A percentile compares a stretch with the other conserved stretches of the same genome.
phyloP scores from a whole-genome alignment of 2,329 filamentous ascomycete species.

The Lithohypha guttulata region DNA sequence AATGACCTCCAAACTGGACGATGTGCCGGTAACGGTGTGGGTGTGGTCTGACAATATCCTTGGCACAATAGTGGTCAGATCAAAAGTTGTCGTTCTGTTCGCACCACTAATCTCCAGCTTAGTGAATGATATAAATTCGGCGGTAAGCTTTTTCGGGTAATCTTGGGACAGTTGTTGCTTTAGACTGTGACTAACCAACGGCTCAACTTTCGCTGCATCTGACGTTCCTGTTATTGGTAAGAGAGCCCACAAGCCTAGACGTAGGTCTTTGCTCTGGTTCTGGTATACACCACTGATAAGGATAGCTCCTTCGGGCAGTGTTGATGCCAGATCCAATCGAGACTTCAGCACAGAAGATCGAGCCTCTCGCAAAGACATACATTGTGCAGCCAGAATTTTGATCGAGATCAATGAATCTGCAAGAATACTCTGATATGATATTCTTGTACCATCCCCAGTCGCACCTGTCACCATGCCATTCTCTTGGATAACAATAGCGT shows the following conservation, averaged over 20 bases:
- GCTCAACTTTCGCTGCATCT: background rate
- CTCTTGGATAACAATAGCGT: constrained; percentile 33
- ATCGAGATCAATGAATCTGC: constrained; percentile 1
- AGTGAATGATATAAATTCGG: background rate
- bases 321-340: constrained; percentile 19
- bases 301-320: background rate
- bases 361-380: constrained; percentile 19
- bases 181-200: background rate
- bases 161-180: background rate
- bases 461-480: constrained; percentile 34
- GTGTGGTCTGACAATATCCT: constrained; percentile 33
- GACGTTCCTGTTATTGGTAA: background rate
- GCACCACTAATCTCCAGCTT: constrained; percentile 4
- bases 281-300: background rate
- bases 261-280: background rate
- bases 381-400: constrained; percentile 15
- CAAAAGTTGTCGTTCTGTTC: constrained; percentile 1
- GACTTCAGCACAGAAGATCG: constrained; percentile 20
- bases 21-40: constrained; percentile 30
- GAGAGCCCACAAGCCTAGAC: constrained; percentile 2
- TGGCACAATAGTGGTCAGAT: constrained; percentile 14
- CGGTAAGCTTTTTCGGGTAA: background rate
- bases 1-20: constrained; percentile 30
- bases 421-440: background rate
- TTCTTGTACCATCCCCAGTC: constrained; percentile 24